These are phyloP conservation scores for Zygoascus ofunaensis DNA, from an alignment of 805 yeast species.

Conservation along the genomic window DNA sequence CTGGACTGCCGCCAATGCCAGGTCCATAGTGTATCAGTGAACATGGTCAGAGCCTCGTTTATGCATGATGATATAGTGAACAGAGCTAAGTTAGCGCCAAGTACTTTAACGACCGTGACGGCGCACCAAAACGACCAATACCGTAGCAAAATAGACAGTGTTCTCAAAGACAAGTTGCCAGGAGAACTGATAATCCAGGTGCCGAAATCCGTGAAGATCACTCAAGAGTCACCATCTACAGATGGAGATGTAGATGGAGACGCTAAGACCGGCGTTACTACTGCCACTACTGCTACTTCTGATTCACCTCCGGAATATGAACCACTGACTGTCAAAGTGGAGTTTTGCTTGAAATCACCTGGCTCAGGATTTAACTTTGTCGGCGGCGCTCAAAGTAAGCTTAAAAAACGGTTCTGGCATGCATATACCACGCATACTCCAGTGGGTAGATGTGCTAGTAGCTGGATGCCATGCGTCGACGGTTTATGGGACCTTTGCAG, in stretches of 20 bases:
- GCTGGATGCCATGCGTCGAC: constrained; percentile 98
- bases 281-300: constrained; percentile 17
- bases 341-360: constrained; percentile 56
- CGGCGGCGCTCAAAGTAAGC: constrained; percentile 43
- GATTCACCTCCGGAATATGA: constrained; percentile 40
- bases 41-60: constrained; percentile 48
- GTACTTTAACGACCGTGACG: constrained; percentile 15
- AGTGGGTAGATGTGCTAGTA: constrained; percentile 70
- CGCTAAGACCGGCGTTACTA: too few relatives aligned
- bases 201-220: constrained; percentile 58
- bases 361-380: constrained; percentile 69
- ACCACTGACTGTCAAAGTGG: constrained; percentile 64
- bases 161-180: constrained; percentile 46
- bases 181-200: constrained; percentile 57
- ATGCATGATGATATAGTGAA: constrained; percentile 46
- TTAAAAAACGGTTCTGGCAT: constrained; percentile 53
- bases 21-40: constrained; percentile 56
- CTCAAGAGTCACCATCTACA: constrained; percentile 37
- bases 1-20: constrained; percentile 66
- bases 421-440: constrained; percentile 80
- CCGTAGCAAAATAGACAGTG: constrained; percentile 42
- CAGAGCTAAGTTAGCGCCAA: constrained; percentile 25
- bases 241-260: too few relatives aligned
- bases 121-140: constrained; percentile 52
- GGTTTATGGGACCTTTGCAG: constrained; percentile 79